phyloP scores from a whole-genome alignment of 78 protist genomes.

The Corallochytrium limacisporum region DNA sequence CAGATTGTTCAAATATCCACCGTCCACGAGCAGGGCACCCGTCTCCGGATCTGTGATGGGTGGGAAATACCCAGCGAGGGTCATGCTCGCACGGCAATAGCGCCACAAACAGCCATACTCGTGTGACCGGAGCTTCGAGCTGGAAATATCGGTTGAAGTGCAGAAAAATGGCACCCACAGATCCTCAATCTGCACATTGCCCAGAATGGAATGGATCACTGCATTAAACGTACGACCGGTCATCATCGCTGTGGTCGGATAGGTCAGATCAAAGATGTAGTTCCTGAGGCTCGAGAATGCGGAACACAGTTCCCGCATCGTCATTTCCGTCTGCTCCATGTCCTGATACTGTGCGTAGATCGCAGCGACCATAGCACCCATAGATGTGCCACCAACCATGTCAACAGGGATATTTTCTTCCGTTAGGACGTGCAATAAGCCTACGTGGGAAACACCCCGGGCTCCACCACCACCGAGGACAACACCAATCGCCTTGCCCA shows the following conservation, averaged over 20 bases:
- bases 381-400: slow-evolving; percentile 13
- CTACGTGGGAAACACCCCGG: slow-evolving; percentile 6
- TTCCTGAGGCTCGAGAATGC: not conserved
- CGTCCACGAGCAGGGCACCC: slow-evolving; percentile 20
- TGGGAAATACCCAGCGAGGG: slow-evolving; percentile 16
- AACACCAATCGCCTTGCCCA: not conserved
- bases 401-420: slow-evolving; percentile 3
- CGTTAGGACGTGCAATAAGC: slow-evolving; percentile 2
- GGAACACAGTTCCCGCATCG: not conserved
- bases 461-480: slow-evolving; percentile 35
- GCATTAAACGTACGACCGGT: not conserved
- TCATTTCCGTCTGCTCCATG: not conserved
- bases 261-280: not conserved
- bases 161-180: slow-evolving; percentile 14
- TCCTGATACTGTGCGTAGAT: not conserved
- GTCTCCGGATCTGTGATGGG: slow-evolving; percentile 20
- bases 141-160: slow-evolving; percentile 2
- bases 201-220: not conserved
- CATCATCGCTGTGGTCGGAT: not conserved
- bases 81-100: slow-evolving; percentile 15
- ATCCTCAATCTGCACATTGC: not conserved
- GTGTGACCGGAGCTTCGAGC: not conserved
- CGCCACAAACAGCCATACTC: slow-evolving; percentile 6
- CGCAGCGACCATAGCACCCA: slow-evolving; percentile 9
- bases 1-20: slow-evolving; percentile 19